Conservation (phyloP, 306 rosid species). For the barrel medic (Medicago truncatula) region DNA sequence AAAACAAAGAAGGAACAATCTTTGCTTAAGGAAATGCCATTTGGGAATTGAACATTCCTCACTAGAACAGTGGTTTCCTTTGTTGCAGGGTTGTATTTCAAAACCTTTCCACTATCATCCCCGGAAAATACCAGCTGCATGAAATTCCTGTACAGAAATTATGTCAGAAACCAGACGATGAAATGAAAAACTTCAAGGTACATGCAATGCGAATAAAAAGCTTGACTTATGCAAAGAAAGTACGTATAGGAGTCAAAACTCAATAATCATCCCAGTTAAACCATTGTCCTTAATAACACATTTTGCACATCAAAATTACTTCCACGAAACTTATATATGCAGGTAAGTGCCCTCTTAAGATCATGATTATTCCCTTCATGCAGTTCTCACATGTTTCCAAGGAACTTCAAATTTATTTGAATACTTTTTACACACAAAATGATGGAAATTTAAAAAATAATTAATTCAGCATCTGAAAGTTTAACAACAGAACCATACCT, state of each 20-base stretch:
- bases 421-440: slow-evolving; percentile 17
- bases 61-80: slow-evolving; percentile 84
- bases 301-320: no score
- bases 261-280: slow-evolving; percentile 2
- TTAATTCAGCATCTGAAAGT: slow-evolving; percentile 10
- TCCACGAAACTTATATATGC: no score
- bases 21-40: slow-evolving; percentile 91
- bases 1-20: slow-evolving; percentile 85
- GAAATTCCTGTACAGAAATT: slow-evolving; percentile 71
- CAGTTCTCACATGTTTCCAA: no score
- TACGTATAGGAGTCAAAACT: not conserved
- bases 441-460: slow-evolving; percentile 17
- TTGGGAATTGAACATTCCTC: slow-evolving; percentile 78
- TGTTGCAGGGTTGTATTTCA: slow-evolving; percentile 75
- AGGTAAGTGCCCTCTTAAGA: no score
- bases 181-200: slow-evolving; percentile 3
- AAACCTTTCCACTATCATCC: slow-evolving; percentile 76
- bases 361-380: no score
- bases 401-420: slow-evolving; percentile 18
- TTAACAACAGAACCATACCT: slow-evolving; percentile 60
- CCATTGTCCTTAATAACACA: not conserved
- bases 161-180: slow-evolving; percentile 42
- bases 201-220: slow-evolving; percentile 10
- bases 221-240: slow-evolving; percentile 20
- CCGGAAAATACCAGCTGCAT: slow-evolving; percentile 76